Base-by-base conservation (phyloP, 306 rosid genomes). In the Cercis canadensis region DNA sequence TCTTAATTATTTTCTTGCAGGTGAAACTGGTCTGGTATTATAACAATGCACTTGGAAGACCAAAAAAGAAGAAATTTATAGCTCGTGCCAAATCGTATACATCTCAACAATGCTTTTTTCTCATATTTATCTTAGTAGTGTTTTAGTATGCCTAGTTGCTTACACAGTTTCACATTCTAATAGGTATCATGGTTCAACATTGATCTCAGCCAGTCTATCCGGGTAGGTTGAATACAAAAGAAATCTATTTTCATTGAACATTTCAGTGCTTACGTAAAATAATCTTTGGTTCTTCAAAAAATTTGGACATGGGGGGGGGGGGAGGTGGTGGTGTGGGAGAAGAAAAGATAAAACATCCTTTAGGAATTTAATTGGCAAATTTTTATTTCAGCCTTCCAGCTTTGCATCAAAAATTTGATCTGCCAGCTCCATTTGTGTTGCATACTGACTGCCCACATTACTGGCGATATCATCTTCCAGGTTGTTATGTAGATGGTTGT, bases 11-110 rank as follows among this genome's bases (percentile, higher is more conserved):
- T 75, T 76, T 65, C 68, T 69, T 83, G 76, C 80, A 94, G 97
- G 99, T 94, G 75, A 94, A 94, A 82, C 84, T 94, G 80, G 96
- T 89, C 32, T 94, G 99, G 99, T 94, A 94, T 76, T 94, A 94
- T 81, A 84, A 86, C 83, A 94, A 94, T 69, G 95, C 99, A 17
- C 97, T 89, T 77, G 97, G 97, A 79, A 84, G 92, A 73, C 96
- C 99, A 50, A 46, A 86, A 61, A 94, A 94, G 70, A 94, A 94
- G 84, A 94, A 94, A 78, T 84, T 94, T 80, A 94, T 94, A 55
- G 97, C 97, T 67, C 95, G 97, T 62, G 21, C 70, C 31, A 94
- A 91, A 87, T 78, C 96, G 97, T 94, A 94, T 8, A 43, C 67
- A 47, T 65, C 81, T 80, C 69, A 62, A 76, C 44, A 15, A 29